phyloP scores from a whole-genome alignment of 768 basidiomycete genomes.

The Suillus subaureus region DNA sequence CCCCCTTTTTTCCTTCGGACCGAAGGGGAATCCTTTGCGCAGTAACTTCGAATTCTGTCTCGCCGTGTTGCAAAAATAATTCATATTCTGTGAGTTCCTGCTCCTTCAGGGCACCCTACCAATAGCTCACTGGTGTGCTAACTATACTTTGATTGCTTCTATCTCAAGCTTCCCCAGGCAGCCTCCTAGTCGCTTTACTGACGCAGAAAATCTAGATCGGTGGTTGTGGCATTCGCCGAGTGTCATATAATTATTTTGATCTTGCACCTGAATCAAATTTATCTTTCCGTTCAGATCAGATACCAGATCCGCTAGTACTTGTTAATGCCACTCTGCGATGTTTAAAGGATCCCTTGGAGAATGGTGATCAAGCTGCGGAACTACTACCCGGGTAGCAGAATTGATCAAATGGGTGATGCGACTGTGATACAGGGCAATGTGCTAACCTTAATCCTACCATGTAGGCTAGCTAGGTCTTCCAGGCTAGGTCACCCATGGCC shows the following conservation, averaged over 20 bases:
- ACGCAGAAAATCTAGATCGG: background rate
- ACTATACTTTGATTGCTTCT: background rate
- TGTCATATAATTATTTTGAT: background rate
- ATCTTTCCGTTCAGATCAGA: background rate
- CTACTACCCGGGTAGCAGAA: background rate
- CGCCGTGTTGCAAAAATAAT: background rate
- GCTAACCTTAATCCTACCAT: background rate
- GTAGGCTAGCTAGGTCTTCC: too few species aligned
- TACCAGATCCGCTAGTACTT: background rate
- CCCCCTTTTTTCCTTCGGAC: background rate
- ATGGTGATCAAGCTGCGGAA: background rate
- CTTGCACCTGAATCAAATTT: background rate
- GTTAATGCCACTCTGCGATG: background rate
- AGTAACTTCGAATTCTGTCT: background rate
- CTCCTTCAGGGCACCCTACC: background rate
- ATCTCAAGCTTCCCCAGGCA: background rate
- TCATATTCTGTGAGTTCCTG: background rate
- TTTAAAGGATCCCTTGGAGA: background rate
- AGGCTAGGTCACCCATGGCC: too few species aligned
- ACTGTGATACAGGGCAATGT: background rate
- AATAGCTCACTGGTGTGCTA: background rate
- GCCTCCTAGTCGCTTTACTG: background rate
- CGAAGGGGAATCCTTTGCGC: background rate
- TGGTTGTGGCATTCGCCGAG: too few species aligned
- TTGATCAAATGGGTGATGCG: too few species aligned